Conservation (phyloP, 164 flowering plant genomes). For the Piper longum region DNA sequence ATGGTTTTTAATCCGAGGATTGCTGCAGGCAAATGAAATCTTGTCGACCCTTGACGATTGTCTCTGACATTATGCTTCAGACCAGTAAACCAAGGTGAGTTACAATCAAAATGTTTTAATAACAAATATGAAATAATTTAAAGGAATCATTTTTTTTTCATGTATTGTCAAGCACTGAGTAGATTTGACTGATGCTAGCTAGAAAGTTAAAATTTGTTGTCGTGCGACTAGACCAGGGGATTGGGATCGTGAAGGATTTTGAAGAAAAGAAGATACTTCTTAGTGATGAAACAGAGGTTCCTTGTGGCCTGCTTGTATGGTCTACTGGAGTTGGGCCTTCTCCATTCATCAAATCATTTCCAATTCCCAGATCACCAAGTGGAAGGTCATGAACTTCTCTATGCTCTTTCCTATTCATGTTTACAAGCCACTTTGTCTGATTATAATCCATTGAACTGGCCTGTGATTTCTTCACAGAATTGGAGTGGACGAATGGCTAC, state of each 20-base stretch:
- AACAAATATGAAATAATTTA: background rate
- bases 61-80: slow-evolving; percentile 59
- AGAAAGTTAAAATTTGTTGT: background rate
- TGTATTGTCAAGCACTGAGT: too few species aligned
- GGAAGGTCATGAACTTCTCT: background rate
- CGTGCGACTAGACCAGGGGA: slow-evolving; percentile 44
- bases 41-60: slow-evolving; percentile 74
- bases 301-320: slow-evolving; percentile 73
- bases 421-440: background rate
- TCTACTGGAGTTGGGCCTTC: slow-evolving; percentile 98
- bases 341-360: slow-evolving; percentile 25
- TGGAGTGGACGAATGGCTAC: slow-evolving; percentile 90
- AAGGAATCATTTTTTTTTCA: too few species aligned
- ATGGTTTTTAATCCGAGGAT: too few species aligned
- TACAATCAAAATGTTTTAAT: background rate
- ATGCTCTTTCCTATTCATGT: background rate
- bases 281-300: slow-evolving; percentile 68
- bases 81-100: slow-evolving; percentile 56
- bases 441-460: background rate
- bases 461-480: slow-evolving; percentile 34
- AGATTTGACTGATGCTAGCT: background rate
- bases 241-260: slow-evolving; percentile 60
- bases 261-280: slow-evolving; percentile 48
- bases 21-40: slow-evolving; percentile 69
- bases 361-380: background rate